Conservation (phyloP, 176 grass and related monocot genomes). For the Saccharum spontaneum region DNA sequence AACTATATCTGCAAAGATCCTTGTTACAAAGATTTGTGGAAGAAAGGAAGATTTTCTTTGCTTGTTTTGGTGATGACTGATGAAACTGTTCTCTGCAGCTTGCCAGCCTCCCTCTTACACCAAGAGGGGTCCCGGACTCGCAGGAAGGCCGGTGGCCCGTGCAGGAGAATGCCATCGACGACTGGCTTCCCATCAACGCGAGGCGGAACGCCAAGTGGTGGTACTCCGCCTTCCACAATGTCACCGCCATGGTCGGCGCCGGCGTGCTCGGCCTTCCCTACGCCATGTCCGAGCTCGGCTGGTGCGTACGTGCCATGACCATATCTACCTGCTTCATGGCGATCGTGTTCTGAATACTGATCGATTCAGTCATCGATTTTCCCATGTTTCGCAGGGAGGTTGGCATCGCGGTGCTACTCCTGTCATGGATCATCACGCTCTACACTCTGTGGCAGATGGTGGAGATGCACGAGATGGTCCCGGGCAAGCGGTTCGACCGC, state of each 20-base stretch:
- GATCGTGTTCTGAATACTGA: constrained; percentile 26
- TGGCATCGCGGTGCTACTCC: constrained; percentile 62
- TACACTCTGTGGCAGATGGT: constrained; percentile 99
- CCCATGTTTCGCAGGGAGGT: constrained; percentile 42
- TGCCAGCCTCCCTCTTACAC: neutral
- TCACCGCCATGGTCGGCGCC: constrained; percentile 94
- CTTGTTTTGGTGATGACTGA: neutral
- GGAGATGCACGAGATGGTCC: constrained; percentile 98
- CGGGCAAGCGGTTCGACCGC: constrained; percentile 76
- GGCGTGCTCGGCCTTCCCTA: constrained; percentile 84
- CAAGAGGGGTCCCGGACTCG: neutral
- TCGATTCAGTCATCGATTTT: neutral
- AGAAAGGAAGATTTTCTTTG: too few species aligned
- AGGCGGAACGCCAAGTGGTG: constrained; percentile 51
- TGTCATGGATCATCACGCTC: constrained; percentile 91
- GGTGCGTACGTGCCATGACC: constrained; percentile 27
- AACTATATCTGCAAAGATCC: neutral
- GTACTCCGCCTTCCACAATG: constrained; percentile 95
- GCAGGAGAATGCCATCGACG: neutral
- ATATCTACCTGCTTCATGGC: too few species aligned
- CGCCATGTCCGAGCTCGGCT: constrained; percentile 85
- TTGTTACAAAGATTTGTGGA: neutral
- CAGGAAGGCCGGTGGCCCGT: neutral
- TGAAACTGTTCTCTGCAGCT: neutral
- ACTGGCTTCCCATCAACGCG: neutral